Evolutionary conservation across 352 stramenopile genomes (phyloP).

Genomic region (Globisporangium heterothallicum): DNA sequence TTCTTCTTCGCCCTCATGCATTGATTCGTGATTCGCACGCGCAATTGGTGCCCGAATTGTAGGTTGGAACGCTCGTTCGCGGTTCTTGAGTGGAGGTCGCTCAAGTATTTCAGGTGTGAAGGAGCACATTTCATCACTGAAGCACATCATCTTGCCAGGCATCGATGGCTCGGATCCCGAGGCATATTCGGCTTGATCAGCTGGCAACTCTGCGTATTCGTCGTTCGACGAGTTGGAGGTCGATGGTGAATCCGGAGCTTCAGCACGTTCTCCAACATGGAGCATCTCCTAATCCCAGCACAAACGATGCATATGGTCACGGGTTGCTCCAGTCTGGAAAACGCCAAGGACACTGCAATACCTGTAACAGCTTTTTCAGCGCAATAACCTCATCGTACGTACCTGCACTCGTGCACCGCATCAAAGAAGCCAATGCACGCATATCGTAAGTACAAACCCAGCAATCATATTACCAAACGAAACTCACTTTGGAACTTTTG

Average conservation of each 20-base stretch:
- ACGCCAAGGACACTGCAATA: no score
- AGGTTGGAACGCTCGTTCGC: not conserved
- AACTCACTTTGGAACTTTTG: conserved; percentile 33
- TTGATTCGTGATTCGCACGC: not conserved
- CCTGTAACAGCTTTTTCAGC: conserved; percentile 49
- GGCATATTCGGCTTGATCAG: not conserved
- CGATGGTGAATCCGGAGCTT: not conserved
- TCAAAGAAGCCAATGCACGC: not conserved
- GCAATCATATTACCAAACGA: not conserved
- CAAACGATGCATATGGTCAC: no score
- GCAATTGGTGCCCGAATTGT: not conserved
- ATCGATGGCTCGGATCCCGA: not conserved
- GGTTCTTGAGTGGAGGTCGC: not conserved
- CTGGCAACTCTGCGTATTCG: not conserved
- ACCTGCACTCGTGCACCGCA: conserved; percentile 16
- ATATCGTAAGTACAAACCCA: not conserved
- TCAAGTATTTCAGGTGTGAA: conserved; percentile 6
- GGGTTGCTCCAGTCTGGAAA: no score
- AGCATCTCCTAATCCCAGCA: not conserved
- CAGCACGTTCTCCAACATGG: not conserved
- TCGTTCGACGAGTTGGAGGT: not conserved
- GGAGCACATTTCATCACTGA: conserved; percentile 14
- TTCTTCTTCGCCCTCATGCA: not conserved
- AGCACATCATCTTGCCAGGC: conserved; percentile 9
- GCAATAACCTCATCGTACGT: conserved; percentile 53